Base-by-base conservation (phyloP, 768 basidiomycete species). In the Lentinus tigrinus region DNA sequence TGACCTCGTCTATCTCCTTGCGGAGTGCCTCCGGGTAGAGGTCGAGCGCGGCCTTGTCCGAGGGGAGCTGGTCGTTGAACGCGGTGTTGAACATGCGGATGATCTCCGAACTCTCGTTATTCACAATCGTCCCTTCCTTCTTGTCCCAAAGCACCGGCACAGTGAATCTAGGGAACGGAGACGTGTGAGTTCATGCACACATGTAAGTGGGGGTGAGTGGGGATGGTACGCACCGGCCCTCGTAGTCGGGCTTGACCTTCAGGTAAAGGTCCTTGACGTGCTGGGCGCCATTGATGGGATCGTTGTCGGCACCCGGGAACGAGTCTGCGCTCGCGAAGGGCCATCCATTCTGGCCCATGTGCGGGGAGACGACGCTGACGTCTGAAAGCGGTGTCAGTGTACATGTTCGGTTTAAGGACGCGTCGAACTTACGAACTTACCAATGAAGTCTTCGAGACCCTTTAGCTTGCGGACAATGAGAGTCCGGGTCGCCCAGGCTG, bases 121-220 rank as follows among this genome's bases (percentile, higher is more conserved):
- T 98, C 55, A 99, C 96, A 64, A 98, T 89, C 34, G 88, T 89
- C 43, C 87, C 75, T 42, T 69, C 75, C 71, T 95, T 91, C 77
- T 87, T 96, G 75, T 98, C 96, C 92, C 93, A 99, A 10, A 99
- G 78, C 37, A 93, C 74, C 9, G 95, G 95, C 7, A 94, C 91
- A 1, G 93, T 93, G 77, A 93, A 93, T 39, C 89, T 73, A 42
- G 11, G 16, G 9, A n/a, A 13, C 1, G 2, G 10, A 19, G 7
- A 13, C 16, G 17, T 10, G n/a, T 26, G 7, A 16, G 38, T 54
- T 13, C 23, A 19, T 11, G 31, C 31, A 19, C n/a, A 38, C 21
- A 44, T 14, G 31, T 5, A 24, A 4, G n/a, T 10, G 39, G 17
- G 43, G 9, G 19, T 10, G 39, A 16, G 43, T 3, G 19, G 19